Evolutionary conservation across 257 asterid species (phyloP).

Genomic region (Cordia subcordata): DNA sequence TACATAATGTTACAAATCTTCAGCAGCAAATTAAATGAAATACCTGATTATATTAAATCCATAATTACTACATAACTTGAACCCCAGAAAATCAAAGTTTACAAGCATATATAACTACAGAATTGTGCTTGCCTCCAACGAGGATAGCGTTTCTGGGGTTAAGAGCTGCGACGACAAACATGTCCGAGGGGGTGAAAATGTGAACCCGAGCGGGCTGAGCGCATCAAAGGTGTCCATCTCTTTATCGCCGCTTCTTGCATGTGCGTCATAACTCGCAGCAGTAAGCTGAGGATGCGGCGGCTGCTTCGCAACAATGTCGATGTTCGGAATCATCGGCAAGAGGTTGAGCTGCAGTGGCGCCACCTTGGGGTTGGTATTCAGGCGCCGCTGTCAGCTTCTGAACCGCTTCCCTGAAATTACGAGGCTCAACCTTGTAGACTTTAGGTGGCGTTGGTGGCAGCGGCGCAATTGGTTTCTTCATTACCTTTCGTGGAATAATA

Average conservation of each 20-base stretch:
- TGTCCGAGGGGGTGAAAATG: constrained; percentile 49
- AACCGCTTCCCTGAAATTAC: constrained; percentile 56
- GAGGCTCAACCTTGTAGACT: constrained; percentile 52
- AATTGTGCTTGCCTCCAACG: constrained; percentile 18
- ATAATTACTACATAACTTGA: too few relatives aligned
- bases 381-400: constrained; percentile 60
- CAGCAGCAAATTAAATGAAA: too few relatives aligned
- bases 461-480: constrained; percentile 66
- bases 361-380: constrained; percentile 25
- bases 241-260: too few relatives aligned
- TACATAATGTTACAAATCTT: too few relatives aligned
- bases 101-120: neutral
- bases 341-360: constrained; percentile 66
- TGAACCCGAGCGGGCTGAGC: constrained; percentile 29
- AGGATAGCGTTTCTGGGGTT: constrained; percentile 44
- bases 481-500: constrained; percentile 23
- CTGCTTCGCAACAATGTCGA: too few relatives aligned
- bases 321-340: neutral
- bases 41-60: too few relatives aligned
- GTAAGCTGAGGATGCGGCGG: too few relatives aligned
- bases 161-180: constrained; percentile 64
- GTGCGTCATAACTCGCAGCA: too few relatives aligned
- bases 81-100: too few relatives aligned
- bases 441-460: constrained; percentile 64
- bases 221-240: constrained; percentile 23